These are phyloP conservation scores for Tuber borchii DNA, from an alignment of 495 filamentous ascomycete species.

Conservation along the genomic window DNA sequence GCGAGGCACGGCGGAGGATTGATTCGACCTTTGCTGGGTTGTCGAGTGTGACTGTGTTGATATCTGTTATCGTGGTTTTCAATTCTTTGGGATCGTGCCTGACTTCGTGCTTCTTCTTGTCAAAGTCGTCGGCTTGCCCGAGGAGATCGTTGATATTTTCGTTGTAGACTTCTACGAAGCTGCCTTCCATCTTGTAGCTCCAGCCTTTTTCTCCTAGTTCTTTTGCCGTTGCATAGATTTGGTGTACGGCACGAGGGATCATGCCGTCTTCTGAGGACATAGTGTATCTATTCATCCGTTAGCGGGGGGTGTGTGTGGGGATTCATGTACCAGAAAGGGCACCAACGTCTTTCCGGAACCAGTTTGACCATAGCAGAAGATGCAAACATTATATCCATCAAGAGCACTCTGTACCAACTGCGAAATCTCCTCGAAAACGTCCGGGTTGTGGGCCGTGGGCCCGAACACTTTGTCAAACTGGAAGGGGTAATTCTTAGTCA, in stretches of 20 bases:
- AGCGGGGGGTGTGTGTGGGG: neutral
- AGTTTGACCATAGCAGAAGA: constrained; percentile 98
- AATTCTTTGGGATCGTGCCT: constrained; percentile 73
- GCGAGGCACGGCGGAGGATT: constrained; percentile 69
- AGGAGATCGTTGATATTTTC: constrained; percentile 92
- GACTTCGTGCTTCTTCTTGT: constrained; percentile 87
- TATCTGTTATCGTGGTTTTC: constrained; percentile 77
- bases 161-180: constrained; percentile 99
- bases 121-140: constrained; percentile 64
- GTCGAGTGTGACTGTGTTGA: constrained; percentile 71
- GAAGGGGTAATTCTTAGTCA: constrained; percentile 72
- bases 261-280: constrained; percentile 93
- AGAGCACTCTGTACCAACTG: constrained; percentile 94
- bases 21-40: constrained; percentile 67
- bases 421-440: constrained; percentile 94
- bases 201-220: constrained; percentile 83
- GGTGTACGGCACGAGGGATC: constrained; percentile 86
- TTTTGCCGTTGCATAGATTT: constrained; percentile 83
- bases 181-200: constrained; percentile 88
- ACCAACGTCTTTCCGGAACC: constrained; percentile 79
- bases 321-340: neutral
- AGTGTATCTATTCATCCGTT: constrained; percentile 51
- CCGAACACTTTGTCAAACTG: constrained; percentile 91
- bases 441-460: constrained; percentile 65
- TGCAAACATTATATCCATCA: constrained; percentile 98